These are phyloP conservation scores for Taxillus chinensis DNA, from an alignment of 164 flowering plant species.

Conservation along the genomic window DNA sequence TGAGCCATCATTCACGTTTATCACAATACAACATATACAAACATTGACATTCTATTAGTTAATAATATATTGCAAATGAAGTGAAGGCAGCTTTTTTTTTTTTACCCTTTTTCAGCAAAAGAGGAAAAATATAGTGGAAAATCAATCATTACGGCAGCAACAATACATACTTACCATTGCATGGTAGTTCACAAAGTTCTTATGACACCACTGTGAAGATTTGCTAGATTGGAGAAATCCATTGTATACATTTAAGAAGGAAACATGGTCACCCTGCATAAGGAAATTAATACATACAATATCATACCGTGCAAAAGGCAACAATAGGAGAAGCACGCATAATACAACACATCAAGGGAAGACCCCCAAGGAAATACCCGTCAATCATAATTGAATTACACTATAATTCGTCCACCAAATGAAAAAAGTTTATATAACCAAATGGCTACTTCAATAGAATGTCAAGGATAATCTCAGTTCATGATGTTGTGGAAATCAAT, in stretches of 20 bases:
- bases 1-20: not conserved
- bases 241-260: conserved; percentile 84
- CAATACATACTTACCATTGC: conserved; percentile 59
- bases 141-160: not conserved
- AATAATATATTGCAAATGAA: no score
- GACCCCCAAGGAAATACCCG: no score
- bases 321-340: not conserved
- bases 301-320: not conserved
- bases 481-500: not conserved
- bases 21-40: not conserved
- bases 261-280: conserved; percentile 92
- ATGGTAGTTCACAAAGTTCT: conserved; percentile 80
- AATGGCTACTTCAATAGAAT: no score
- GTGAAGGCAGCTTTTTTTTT: no score
- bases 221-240: conserved; percentile 80
- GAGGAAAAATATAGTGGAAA: not conserved
- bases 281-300: not conserved
- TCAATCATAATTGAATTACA: no score
- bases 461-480: no score
- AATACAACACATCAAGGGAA: not conserved
- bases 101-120: not conserved
- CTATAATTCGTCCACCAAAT: not conserved
- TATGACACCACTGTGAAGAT: conserved; percentile 96
- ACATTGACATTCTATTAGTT: no score
- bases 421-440: not conserved